A percentile compares a stretch with the other conserved stretches of the same genome.
These are phyloP conservation scores for Cytospora piceae DNA, from an alignment of 2,329 filamentous ascomycete species.

Conservation along the genomic window DNA sequence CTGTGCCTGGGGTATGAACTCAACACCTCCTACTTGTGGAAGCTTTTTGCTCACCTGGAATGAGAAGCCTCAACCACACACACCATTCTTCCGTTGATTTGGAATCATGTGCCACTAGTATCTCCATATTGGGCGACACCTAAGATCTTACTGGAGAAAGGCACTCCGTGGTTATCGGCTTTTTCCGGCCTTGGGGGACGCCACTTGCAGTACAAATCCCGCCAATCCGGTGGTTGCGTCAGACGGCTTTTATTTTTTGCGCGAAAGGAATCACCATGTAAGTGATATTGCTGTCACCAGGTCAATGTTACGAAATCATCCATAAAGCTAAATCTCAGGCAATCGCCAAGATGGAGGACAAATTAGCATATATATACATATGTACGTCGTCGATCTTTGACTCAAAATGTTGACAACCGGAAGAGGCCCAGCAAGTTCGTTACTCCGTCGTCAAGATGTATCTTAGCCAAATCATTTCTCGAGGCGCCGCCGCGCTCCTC, in stretches of 20 bases:
- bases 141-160: conserved; percentile 13
- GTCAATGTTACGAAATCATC: no score
- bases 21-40: not conserved
- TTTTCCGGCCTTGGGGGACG: conserved; percentile 1
- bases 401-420: not conserved
- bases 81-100: conserved; percentile 3
- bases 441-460: conserved; percentile 9
- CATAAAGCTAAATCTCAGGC: not conserved
- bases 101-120: conserved; percentile 5
- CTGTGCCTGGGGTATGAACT: not conserved
- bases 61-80: not conserved
- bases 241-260: not conserved
- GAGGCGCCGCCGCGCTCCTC: conserved; percentile 20
- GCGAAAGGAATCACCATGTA: not conserved
- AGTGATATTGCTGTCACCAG: not conserved
- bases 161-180: conserved; percentile 5
- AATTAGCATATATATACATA: not conserved
- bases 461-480: conserved; percentile 10
- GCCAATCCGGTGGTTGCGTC: conserved; percentile 1
- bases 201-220: conserved; percentile 6
- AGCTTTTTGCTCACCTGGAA: not conserved
- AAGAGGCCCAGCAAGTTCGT: not conserved
- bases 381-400: not conserved
- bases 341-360: not conserved
- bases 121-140: conserved; percentile 4